Conservation (phyloP, 352 stramenopile species). For the Pythium phragmitis region DNA sequence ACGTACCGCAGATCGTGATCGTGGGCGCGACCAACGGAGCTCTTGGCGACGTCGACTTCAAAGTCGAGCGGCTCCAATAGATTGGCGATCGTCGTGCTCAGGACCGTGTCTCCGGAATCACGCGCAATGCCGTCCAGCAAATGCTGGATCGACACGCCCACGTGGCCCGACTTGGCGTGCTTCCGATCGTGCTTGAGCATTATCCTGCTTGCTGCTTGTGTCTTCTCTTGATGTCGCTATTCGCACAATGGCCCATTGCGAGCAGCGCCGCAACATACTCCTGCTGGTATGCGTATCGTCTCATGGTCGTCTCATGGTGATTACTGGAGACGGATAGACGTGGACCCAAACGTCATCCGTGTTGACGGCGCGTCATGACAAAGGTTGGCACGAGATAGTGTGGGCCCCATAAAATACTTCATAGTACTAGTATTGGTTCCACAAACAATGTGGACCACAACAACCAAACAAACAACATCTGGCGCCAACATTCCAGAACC, state of each 20-base stretch:
- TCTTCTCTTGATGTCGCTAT: not conserved
- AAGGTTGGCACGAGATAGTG: not conserved
- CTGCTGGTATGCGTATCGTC: no score
- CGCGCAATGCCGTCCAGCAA: conserved; percentile 15
- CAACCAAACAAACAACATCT: not conserved
- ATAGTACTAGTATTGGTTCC: not conserved
- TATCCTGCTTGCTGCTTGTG: not conserved
- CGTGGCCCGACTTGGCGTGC: conserved; percentile 1
- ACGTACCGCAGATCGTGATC: conserved; percentile 45
- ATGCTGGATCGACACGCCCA: conserved; percentile 8
- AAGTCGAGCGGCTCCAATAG: conserved; percentile 25
- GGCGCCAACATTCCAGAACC: not conserved
- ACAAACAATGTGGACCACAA: not conserved
- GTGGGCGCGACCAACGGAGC: not conserved
- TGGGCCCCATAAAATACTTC: not conserved
- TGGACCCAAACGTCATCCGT: not conserved
- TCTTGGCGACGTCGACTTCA: conserved; percentile 14
- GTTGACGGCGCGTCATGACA: not conserved
- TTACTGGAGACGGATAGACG: not conserved
- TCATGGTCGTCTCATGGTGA: not conserved
- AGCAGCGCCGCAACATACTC: not conserved
- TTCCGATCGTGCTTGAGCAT: conserved; percentile 4
- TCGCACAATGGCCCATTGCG: not conserved
- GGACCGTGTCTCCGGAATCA: not conserved
- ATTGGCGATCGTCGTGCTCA: conserved; percentile 14